Percentiles rank a stretch among this genome's conserved stretches.
Conservation (phyloP, 345 rosid species). For the Noccaea bulbosa region DNA sequence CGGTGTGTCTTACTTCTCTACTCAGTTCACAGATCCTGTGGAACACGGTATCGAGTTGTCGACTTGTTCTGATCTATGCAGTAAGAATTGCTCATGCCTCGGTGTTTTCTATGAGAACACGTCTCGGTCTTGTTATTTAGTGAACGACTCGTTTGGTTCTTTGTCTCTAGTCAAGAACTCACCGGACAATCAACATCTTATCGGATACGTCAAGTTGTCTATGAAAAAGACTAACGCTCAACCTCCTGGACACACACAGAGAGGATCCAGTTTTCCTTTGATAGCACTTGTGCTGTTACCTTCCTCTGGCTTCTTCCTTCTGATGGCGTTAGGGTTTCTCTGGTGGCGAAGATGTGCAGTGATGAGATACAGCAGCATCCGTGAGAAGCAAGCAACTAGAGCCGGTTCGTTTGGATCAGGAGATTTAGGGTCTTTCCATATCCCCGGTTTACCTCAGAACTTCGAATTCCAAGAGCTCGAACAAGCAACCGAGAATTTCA, state of each 20-base stretch:
- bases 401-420: conserved; percentile 51
- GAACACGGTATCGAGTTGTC: conserved; percentile 51
- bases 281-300: conserved; percentile 70
- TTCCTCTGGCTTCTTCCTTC: conserved; percentile 53
- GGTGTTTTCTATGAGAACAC: conserved; percentile 68
- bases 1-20: conserved; percentile 64
- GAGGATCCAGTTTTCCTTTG: conserved; percentile 50
- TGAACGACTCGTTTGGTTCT: conserved; percentile 67
- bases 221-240: conserved; percentile 2
- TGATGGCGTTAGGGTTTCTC: conserved; percentile 51
- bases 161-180: conserved; percentile 45
- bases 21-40: conserved; percentile 54
- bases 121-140: conserved; percentile 66
- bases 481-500: conserved; percentile 67
- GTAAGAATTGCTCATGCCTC: conserved; percentile 65
- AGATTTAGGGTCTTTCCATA: conserved; percentile 70
- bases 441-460: conserved; percentile 75
- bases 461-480: conserved; percentile 65
- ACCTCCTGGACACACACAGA: conserved; percentile 16
- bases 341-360: conserved; percentile 60
- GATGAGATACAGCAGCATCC: conserved; percentile 40
- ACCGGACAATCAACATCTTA: conserved; percentile 44
- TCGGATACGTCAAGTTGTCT: conserved; percentile 41
- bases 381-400: conserved; percentile 48
- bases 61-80: conserved; percentile 64